Percentiles rank a stretch among this genome's conserved stretches.
Evolutionary conservation across 768 basidiomycete species (phyloP).

Genomic region (Gyrodon lividus): DNA sequence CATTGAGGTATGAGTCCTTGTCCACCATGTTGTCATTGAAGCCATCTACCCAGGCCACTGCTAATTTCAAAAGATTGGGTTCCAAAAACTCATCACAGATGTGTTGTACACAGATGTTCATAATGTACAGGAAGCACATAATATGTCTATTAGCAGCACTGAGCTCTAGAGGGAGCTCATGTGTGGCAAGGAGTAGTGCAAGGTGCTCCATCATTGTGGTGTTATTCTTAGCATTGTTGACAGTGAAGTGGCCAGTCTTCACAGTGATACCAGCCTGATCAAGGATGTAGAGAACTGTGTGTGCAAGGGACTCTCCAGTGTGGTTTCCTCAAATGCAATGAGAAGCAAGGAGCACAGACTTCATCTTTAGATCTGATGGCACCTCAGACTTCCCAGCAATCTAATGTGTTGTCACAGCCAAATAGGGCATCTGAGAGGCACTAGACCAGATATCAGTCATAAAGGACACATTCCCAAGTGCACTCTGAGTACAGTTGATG

Average conservation of each 20-base stretch:
- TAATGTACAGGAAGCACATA: constrained; percentile 22
- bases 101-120: constrained; percentile 17
- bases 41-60: too few relatives aligned
- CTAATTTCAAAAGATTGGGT: too few relatives aligned
- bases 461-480: constrained; percentile 10
- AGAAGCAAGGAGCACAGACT: constrained; percentile 13
- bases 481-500: too few relatives aligned
- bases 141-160: constrained; percentile 4
- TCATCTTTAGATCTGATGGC: neutral
- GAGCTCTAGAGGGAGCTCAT: constrained; percentile 7
- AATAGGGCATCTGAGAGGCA: constrained; percentile 19
- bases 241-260: neutral
- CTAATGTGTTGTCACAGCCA: constrained; percentile 37
- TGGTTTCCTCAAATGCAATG: constrained; percentile 11
- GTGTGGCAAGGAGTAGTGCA: neutral
- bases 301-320: constrained; percentile 3
- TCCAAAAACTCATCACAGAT: neutral
- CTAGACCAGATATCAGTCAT: constrained; percentile 39
- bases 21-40: too few relatives aligned
- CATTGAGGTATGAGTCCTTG: neutral
- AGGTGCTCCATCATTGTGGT: constrained; percentile 5
- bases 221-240: constrained; percentile 18
- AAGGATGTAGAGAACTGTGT: neutral
- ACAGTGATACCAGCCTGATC: constrained; percentile 2
- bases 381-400: neutral